A percentile compares a stretch with the other conserved stretches of the same genome.
Conservation (phyloP, 306 rosid genomes). For the Corylus americana region DNA sequence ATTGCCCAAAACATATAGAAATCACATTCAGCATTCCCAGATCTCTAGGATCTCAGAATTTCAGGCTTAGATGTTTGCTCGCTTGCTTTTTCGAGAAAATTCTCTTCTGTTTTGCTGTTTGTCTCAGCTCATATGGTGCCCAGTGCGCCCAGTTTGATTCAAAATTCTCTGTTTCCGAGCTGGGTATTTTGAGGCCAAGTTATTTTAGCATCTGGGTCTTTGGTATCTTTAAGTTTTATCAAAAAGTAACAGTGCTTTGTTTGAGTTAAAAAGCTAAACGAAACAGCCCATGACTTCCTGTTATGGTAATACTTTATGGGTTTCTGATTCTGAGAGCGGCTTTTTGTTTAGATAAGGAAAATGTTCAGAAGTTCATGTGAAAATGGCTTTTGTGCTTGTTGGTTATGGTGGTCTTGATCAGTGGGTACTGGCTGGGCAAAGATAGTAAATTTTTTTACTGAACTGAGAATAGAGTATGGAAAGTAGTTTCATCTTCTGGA, state of each 20-base stretch:
- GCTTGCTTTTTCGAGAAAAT: constrained; percentile 44
- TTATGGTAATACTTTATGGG: constrained; percentile 31
- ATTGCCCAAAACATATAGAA: constrained; percentile 40
- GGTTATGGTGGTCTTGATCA: constrained; percentile 44
- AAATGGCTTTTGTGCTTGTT: constrained; percentile 40
- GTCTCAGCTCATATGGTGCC: constrained; percentile 28
- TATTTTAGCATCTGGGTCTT: constrained; percentile 52
- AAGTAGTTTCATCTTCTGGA: constrained; percentile 40
- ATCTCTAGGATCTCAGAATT: constrained; percentile 81
- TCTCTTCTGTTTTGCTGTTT: constrained; percentile 39
- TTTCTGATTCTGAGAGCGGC: constrained; percentile 45
- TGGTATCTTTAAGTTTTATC: constrained; percentile 20
- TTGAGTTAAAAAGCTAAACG: constrained; percentile 1
- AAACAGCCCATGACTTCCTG: constrained; percentile 23
- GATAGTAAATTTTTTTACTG: constrained; percentile 20
- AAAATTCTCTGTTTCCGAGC: constrained; percentile 40
- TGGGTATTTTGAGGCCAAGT: constrained; percentile 23
- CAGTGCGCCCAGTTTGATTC: constrained; percentile 47
- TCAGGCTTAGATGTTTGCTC: constrained; percentile 33
- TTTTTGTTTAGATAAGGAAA: constrained; percentile 44
- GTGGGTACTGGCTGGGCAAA: constrained; percentile 34
- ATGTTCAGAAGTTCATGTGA: constrained; percentile 36
- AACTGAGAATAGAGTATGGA: constrained; percentile 49
- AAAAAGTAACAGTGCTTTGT: constrained; percentile 30
- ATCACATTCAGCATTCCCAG: constrained; percentile 50